Evolutionary conservation across 495 filamentous ascomycete genomes (phyloP), one percentile per base, ranked within the genome.

Genomic region (Penicillium canariense): DNA sequence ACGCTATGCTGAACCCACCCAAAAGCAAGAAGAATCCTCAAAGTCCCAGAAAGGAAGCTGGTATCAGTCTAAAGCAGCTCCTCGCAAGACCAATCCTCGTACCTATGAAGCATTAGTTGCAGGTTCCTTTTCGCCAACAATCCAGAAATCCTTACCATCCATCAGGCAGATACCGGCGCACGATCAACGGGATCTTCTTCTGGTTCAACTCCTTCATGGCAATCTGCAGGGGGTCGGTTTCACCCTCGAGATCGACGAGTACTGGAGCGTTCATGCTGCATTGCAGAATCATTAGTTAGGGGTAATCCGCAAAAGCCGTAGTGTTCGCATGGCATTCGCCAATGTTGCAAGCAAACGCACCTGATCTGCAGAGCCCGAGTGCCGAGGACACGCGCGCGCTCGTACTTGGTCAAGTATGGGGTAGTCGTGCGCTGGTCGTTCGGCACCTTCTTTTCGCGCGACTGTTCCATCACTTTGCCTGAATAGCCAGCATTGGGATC

Each of bases 331-430:
- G 26, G 26, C 17, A 36, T 32, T 55, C 31, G 14, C 31, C 45
- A 22, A 55, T 35, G 32, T 36, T 40, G 31, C n/a, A 17, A 34
- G 15, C 20, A 14, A 49, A 72, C 85, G 38, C 69, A 95, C 91
- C 91, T 97, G 66, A 98, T 98, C 74, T 98, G 94, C 65, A 96
- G 68, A 34, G 94, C 95, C 53, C 94, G 78, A 44, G 93, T 97
- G 42, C 94, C 94, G 51, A 98, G 77, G 51, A 98, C 88, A 61
- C 94, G 84, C 45, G 94, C 94, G 62, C 85, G 81, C 81, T 98
- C 94, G 74, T 98, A 98, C 75, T 98, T 98, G 61, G 94, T 98
- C 91, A 98, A 95, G 79, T 96, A 98, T 5, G 94, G 95, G 38
- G 94, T 98, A 1, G 95, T 97, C 6, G 82, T 86, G 59, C 94